Evolutionary conservation across 805 yeast species (phyloP), one percentile per base, ranked within the genome.

Genomic region (Saturnispora zaruensis): DNA sequence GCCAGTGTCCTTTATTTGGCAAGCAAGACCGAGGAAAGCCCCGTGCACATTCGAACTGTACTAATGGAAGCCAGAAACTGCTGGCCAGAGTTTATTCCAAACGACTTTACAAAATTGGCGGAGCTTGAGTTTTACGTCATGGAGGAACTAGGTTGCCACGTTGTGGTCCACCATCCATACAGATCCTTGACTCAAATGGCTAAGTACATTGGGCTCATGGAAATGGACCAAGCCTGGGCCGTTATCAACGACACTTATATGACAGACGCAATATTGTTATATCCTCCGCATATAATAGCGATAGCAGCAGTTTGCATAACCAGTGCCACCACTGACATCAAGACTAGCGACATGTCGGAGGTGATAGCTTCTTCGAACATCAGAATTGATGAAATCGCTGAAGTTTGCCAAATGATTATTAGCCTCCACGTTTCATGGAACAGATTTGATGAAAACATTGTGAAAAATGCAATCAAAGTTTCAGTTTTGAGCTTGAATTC

Each of bases 21-120:
- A 0, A 85, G 96, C 68, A 91, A 93, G 63, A 84, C 89, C 32
- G 98, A 93, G 64, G 99, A 93, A 65, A 84, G 87, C 57, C 98
- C 99, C 1, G 95, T 86, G 60, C 97, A 93, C 62, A 88, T 93
- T 8, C 69, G 96, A 49, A 78, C 90, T 0, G 75, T 93, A 8
- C 78, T 87, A 21, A 74, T 81, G 18, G 98, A 91, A 62, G 93
- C 97, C 2, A 69, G 96, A 48, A 83, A 83, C 36, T 68, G 88
- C 37, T 91, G 98, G 98, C 97, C 98, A 0, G 96, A 90, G 60
- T 87, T 82, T 59, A 83, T 91, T 34, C 95, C 97, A 0, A 88
- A 85, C 51, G 98, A 91, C 63, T 79, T 89, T 16, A 84, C 96
- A 26, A 87, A 87, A 60, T 72, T 93, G 14, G 97, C 98, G 0